Conservation (phyloP, 2,329 filamentous ascomycete species). For the Hymenoscyphus scutula region DNA sequence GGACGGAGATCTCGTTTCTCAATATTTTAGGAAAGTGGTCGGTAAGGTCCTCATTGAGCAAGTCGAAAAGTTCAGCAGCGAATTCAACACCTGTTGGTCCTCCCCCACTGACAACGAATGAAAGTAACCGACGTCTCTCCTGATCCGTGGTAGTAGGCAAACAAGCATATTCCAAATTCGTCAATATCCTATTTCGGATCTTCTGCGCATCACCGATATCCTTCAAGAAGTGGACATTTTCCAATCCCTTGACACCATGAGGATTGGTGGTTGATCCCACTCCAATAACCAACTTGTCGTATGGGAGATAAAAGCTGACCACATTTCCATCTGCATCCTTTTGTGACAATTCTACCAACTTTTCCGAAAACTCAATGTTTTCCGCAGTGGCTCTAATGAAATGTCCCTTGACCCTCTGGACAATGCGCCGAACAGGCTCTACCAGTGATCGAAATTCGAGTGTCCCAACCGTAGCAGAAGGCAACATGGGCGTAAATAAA, state of each 20-base stretch:
- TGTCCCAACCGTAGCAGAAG: slow-evolving; percentile 93
- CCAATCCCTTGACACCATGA: slow-evolving; percentile 91
- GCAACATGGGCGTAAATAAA: slow-evolving; percentile 96
- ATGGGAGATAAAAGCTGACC: slow-evolving; percentile 86
- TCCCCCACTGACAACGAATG: slow-evolving; percentile 93
- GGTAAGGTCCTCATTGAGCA: slow-evolving; percentile 91
- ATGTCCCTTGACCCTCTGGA: slow-evolving; percentile 75
- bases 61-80: slow-evolving; percentile 91
- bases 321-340: slow-evolving; percentile 68
- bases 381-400: slow-evolving; percentile 86
- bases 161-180: slow-evolving; percentile 86
- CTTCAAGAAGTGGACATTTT: slow-evolving; percentile 93
- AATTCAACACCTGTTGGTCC: slow-evolving; percentile 98
- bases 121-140: slow-evolving; percentile 81
- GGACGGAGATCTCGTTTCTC: slow-evolving; percentile 97
- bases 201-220: slow-evolving; percentile 87
- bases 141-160: slow-evolving; percentile 89
- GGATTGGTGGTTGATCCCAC: slow-evolving; percentile 92
- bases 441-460: slow-evolving; percentile 87
- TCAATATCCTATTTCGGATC: slow-evolving; percentile 84
- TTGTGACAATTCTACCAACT: slow-evolving; percentile 84
- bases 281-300: slow-evolving; percentile 92
- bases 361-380: slow-evolving; percentile 87
- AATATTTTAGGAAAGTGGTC: slow-evolving; percentile 81
- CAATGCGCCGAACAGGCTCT: slow-evolving; percentile 85